These are phyloP conservation scores for Aspergillus neotritici DNA, from an alignment of 2,329 filamentous ascomycete genomes.

Conservation along the genomic window DNA sequence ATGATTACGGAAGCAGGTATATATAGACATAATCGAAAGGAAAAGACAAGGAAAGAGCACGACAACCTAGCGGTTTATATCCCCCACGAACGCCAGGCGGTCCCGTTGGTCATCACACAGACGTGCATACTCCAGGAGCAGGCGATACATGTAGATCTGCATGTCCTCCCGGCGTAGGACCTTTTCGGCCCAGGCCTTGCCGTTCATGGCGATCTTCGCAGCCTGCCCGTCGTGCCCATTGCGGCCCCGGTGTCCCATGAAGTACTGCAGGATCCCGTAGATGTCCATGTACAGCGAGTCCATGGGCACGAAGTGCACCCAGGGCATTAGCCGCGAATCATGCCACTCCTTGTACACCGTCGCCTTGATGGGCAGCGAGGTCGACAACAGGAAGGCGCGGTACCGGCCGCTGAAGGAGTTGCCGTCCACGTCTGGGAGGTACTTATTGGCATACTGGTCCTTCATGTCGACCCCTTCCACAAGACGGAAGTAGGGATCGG, in stretches of 20 bases:
- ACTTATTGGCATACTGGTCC: constrained; percentile 54
- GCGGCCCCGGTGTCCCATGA: constrained; percentile 54
- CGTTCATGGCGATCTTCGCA: constrained; percentile 58
- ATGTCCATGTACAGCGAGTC: constrained; percentile 67
- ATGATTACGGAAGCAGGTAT: too few relatives aligned
- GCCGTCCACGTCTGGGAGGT: constrained; percentile 71
- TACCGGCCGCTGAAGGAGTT: constrained; percentile 66
- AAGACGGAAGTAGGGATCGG: constrained; percentile 36
- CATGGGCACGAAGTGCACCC: constrained; percentile 78
- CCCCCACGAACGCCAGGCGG: constrained; percentile 15
- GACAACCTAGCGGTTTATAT: background rate
- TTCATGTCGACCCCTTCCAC: constrained; percentile 24
- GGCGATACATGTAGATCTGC: constrained; percentile 62
- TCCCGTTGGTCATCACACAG: constrained; percentile 31
- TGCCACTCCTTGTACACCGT: constrained; percentile 79
- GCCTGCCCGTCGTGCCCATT: constrained; percentile 49
- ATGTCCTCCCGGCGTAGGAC: constrained; percentile 68
- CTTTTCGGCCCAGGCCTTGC: constrained; percentile 62
- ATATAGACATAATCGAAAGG: too few relatives aligned
- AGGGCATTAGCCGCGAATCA: constrained; percentile 65
- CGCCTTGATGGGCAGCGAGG: constrained; percentile 67
- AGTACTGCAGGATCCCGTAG: constrained; percentile 69
- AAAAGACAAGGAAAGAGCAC: too few relatives aligned
- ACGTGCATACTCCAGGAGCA: constrained; percentile 60
- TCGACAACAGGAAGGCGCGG: constrained; percentile 63